Evolutionary conservation across 768 basidiomycete genomes (phyloP), one percentile per base, ranked within the genome.

Genomic region (Hygrocybe coccinea): DNA sequence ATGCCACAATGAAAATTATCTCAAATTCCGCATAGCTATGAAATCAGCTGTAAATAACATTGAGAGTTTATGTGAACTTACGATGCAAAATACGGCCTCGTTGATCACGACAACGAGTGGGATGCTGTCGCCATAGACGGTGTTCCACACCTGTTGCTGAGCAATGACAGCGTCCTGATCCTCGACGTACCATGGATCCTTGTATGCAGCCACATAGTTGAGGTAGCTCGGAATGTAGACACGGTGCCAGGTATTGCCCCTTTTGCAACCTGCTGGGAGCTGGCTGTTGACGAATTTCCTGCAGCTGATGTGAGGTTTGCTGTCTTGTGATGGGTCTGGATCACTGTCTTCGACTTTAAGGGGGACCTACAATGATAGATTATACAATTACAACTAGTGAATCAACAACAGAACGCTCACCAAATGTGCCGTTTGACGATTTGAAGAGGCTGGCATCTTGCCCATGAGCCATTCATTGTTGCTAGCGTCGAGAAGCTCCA

Each of bases 141-240:
- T 14, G n/a, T 39, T 17, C 50, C 50, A 51, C 5, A 24, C 33
- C 29, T 17, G 6, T 51, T 57, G 56, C 25, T 55, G 7, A 21
- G 35, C 44, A 1, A 25, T 17, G 17, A 57, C 24, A n/a, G 52
- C 53, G 29, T 47, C 19, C 12, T 15, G n/a, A 1, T 46, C 22
- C 4, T 35, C 43, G 19, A 57, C 37, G 34, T 2, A 2, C 4
- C 8, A n/a, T n/a, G 8, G 29, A 49, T 57, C 49, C 3, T 57
- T 35, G 21, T 44, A 22, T 11, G 9, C 29, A 4, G 38, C 56
- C 24, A 54, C 41, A 15, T 38, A 54, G 12, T 38, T 46, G 19
- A 57, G 12, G 37, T 45, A 54, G 9, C 41, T 57, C 3, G 56
- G 53, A 22, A 57, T 38, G 38, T 46, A 33, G 12, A 25, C 7